Evolutionary conservation across 805 yeast species (phyloP).

Genomic region (Starmera amethionina): DNA sequence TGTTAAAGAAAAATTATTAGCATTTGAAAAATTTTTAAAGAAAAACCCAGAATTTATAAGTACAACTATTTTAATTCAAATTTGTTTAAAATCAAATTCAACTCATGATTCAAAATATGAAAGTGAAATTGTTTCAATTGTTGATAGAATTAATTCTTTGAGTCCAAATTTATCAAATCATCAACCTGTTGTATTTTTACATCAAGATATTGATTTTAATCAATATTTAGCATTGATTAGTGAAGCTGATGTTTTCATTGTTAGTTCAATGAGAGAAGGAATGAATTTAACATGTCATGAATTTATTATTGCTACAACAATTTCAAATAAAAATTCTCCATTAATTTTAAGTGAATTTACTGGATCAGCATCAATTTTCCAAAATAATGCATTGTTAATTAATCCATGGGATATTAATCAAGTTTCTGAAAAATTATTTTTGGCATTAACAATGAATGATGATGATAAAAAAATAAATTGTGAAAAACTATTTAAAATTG

Average conservation of each 20-base stretch:
- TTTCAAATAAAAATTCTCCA: conserved; percentile 59
- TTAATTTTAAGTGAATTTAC: conserved; percentile 86
- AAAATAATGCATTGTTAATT: conserved; percentile 60
- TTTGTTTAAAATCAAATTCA: conserved; percentile 52
- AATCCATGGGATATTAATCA: conserved; percentile 85
- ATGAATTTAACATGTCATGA: conserved; percentile 96
- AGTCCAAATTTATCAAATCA: conserved; percentile 61
- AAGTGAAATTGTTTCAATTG: conserved; percentile 63
- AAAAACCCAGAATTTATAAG: conserved; percentile 64
- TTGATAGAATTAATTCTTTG: conserved; percentile 75
- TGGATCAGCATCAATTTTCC: conserved; percentile 79
- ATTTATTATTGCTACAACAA: conserved; percentile 59
- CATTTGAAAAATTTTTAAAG: conserved; percentile 70
- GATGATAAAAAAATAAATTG: conserved; percentile 56
- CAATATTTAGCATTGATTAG: conserved; percentile 80
- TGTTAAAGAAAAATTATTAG: conserved; percentile 74
- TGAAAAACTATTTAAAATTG: conserved; percentile 47
- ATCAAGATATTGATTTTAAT: conserved; percentile 80
- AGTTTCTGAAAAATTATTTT: conserved; percentile 52
- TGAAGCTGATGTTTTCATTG: conserved; percentile 84
- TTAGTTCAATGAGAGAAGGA: conserved; percentile 91
- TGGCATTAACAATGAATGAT: conserved; percentile 54
- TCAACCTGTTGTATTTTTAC: conserved; percentile 81
- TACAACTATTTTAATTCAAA: conserved; percentile 69
- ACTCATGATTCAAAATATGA: conserved; percentile 50